Base-by-base conservation (phyloP, 768 basidiomycete species). In the Termitomyces sp. region DNA sequence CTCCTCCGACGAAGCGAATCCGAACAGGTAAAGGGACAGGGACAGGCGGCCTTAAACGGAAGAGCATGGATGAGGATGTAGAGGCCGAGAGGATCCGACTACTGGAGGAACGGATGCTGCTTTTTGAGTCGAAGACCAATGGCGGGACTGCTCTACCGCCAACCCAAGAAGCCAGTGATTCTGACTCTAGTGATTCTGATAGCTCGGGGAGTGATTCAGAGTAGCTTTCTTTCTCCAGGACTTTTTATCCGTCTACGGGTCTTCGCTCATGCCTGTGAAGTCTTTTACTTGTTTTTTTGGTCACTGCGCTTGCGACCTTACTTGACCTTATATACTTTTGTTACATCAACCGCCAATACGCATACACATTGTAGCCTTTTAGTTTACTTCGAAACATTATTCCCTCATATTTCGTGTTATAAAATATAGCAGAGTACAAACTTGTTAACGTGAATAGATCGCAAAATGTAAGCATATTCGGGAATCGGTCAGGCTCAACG, bases 11-110 rank as follows among this genome's bases (percentile, higher is more conserved):
- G 20, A 85, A 85, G 60, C 84, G 89, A 50, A 85, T 75, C 65
- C 79, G 86, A 44, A 70, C 77, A 22, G 87, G 88, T 61, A 91
- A 93, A 69, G 91, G 90, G 34, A 88, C 87, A 0, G 90, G 91
- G 0, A 95, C 93, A 4, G 95, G 93, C 45, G 93, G 95, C 9
- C 76, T 93, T 49, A 93, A 95, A 72, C 87, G 94, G 58, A 94
- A 95, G 81, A 92, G 89, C 69, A 95, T 98, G 91, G 94, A 98
- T 69, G 95, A 98, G 76, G 91, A 93, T 63, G 89, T 89, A 36
- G 96, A 99, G 75, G 89, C 92, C 8, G 94, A 93, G 77, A 93
- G 95, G 78, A 99, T 99, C 68, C 84, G 89, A 53, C 81, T 85
- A 71, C 81, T 99, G 45, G 96, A 99, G 73, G 87, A 87, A 66